These are phyloP conservation scores for Pezicula rhizophila DNA, from an alignment of 2,329 filamentous ascomycete genomes.

Conservation along the genomic window DNA sequence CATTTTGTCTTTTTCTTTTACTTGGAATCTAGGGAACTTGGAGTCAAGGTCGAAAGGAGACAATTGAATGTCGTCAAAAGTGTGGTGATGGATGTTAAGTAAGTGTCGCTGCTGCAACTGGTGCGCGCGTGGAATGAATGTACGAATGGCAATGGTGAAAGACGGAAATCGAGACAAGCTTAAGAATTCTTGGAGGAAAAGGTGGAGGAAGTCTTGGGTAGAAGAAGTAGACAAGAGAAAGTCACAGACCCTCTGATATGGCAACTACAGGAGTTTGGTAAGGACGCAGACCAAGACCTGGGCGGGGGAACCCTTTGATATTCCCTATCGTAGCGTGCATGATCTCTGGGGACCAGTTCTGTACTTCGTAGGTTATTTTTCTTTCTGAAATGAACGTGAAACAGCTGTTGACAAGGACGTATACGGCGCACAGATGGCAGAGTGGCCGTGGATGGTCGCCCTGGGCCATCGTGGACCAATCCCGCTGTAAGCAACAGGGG, in stretches of 20 bases:
- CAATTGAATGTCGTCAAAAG: neutral
- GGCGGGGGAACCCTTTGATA: neutral
- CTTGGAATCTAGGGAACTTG: neutral
- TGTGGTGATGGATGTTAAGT: constrained; percentile 1
- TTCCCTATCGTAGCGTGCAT: neutral
- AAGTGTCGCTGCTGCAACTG: constrained; percentile 12
- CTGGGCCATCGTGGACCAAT: too few species aligned
- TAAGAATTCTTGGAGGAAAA: neutral
- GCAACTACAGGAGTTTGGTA: constrained; percentile 10
- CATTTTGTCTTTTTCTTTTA: constrained; percentile 27
- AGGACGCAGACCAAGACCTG: neutral
- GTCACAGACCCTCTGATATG: constrained; percentile 17
- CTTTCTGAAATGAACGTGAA: too few species aligned
- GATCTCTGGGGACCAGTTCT: too few species aligned
- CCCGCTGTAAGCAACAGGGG: too few species aligned
- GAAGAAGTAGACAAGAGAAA: constrained; percentile 5
- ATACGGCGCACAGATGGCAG: too few species aligned
- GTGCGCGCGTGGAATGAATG: constrained; percentile 16
- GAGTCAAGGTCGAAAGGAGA: constrained; percentile 2
- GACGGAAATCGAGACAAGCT: neutral
- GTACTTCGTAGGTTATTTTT: too few species aligned
- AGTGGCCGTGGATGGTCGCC: too few species aligned
- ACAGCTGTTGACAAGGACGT: too few species aligned
- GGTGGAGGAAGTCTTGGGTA: constrained; percentile 1
- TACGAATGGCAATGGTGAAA: constrained; percentile 4